Evolutionary conservation across 2,329 filamentous ascomycete species (phyloP).

Genomic region (Lachnellula willkommii): DNA sequence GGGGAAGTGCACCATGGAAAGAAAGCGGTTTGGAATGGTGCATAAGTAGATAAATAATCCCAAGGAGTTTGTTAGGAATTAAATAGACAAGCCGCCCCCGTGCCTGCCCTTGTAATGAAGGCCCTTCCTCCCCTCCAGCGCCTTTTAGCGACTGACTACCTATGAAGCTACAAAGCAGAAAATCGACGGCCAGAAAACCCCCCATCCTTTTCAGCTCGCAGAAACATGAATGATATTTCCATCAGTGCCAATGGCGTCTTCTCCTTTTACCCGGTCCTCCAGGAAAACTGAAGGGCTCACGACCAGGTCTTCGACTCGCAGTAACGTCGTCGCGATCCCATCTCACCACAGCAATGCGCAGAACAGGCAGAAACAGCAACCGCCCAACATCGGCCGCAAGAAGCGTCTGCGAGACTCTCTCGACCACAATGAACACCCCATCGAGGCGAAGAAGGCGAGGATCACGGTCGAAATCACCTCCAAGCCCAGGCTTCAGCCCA

Average conservation of each 20-base stretch:
- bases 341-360: slow-evolving; percentile 28
- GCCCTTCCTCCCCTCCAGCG: not conserved
- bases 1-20: not conserved
- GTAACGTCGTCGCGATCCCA: slow-evolving; percentile 28
- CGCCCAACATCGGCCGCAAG: slow-evolving; percentile 36
- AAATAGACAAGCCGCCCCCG: not conserved
- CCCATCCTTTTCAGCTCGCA: slow-evolving; percentile 14
- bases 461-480: slow-evolving; percentile 50
- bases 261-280: slow-evolving; percentile 41
- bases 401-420: slow-evolving; percentile 45
- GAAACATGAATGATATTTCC: slow-evolving; percentile 30
- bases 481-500: slow-evolving; percentile 21
- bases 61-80: not conserved
- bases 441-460: slow-evolving; percentile 45
- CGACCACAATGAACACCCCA: slow-evolving; percentile 41
- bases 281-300: slow-evolving; percentile 26
- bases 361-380: slow-evolving; percentile 24
- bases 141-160: not conserved
- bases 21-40: not conserved
- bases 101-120: slow-evolving; percentile 2
- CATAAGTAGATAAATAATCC: not conserved
- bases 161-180: not conserved
- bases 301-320: not conserved
- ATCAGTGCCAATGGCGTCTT: slow-evolving; percentile 44
- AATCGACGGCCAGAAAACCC: slow-evolving; percentile 7